Conservation (phyloP, 768 basidiomycete genomes). For the Steccherinum ochraceum region DNA sequence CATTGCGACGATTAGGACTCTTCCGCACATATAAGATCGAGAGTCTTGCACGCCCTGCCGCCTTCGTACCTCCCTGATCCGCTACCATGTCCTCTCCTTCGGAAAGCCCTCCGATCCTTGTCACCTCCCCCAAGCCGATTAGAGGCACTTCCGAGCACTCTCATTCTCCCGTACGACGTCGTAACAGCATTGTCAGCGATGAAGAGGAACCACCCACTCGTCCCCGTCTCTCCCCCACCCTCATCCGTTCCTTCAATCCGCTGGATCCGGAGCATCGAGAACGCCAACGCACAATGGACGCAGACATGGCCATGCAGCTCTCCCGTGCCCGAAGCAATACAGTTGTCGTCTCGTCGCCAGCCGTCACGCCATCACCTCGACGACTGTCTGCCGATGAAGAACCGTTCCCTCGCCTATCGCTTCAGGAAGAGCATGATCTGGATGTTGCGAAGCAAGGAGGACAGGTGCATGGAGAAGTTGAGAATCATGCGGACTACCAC, state of each 20-base stretch:
- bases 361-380: constrained; percentile 27
- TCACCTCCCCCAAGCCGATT: constrained; percentile 9
- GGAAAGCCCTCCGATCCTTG: constrained; percentile 19
- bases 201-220: constrained; percentile 31
- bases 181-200: constrained; percentile 15
- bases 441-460: constrained; percentile 27
- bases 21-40: too few species aligned
- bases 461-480: constrained; percentile 6
- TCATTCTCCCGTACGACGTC: constrained; percentile 21
- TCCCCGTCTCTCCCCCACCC: constrained; percentile 55
- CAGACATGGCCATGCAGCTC: constrained; percentile 83
- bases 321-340: constrained; percentile 68
- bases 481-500: constrained; percentile 13
- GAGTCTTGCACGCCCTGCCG: too few species aligned
- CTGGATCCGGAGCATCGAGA: constrained; percentile 74
- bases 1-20: too few species aligned
- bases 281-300: constrained; percentile 90
- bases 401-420: constrained; percentile 37
- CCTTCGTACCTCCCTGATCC: too few species aligned
- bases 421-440: constrained; percentile 43
- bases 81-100: constrained; percentile 20
- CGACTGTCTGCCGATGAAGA: constrained; percentile 18
- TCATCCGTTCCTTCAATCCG: constrained; percentile 56
- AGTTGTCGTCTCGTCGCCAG: constrained; percentile 25
- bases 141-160: constrained; percentile 15